Evolutionary conservation across 768 basidiomycete genomes (phyloP).

Genomic region (Galerina sulciceps): DNA sequence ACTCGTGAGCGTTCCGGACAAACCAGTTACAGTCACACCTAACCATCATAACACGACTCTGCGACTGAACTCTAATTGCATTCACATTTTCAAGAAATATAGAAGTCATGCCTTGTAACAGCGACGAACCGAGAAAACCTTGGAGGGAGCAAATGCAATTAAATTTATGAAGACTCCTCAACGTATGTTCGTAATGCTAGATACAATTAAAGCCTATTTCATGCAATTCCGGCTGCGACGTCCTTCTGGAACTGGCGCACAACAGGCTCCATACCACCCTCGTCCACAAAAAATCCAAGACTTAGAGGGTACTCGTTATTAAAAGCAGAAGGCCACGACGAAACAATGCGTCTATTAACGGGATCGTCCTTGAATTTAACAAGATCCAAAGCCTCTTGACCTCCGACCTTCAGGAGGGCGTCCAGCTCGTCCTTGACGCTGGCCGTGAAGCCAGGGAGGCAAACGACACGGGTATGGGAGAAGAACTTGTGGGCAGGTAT

Average conservation of each 20-base stretch:
- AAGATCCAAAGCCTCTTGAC: slow-evolving; percentile 46
- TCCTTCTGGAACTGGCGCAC: slow-evolving; percentile 36
- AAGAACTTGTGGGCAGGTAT: slow-evolving; percentile 46
- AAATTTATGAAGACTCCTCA: too few species aligned
- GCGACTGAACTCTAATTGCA: too few species aligned
- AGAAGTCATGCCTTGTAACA: too few species aligned
- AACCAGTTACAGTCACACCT: background rate
- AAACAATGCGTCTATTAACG: slow-evolving; percentile 44
- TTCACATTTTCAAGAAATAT: too few species aligned
- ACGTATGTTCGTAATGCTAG: background rate
- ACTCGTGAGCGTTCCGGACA: background rate
- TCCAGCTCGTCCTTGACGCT: slow-evolving; percentile 58
- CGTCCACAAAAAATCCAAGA: slow-evolving; percentile 47
- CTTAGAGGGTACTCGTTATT: slow-evolving; percentile 47
- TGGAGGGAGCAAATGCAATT: too few species aligned
- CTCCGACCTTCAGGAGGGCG: slow-evolving; percentile 57
- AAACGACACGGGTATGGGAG: slow-evolving; percentile 54
- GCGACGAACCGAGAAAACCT: too few species aligned
- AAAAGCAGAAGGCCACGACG: slow-evolving; percentile 51
- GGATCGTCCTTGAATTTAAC: slow-evolving; percentile 53
- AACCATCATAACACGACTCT: too few species aligned
- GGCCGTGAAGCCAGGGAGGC: slow-evolving; percentile 62
- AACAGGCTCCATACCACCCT: slow-evolving; percentile 49
- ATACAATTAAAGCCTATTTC: background rate
- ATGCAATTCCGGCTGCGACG: slow-evolving; percentile 3